phyloP scores from a whole-genome alignment of 73 alveolate species.

The Tetrahymena malaccensis region DNA sequence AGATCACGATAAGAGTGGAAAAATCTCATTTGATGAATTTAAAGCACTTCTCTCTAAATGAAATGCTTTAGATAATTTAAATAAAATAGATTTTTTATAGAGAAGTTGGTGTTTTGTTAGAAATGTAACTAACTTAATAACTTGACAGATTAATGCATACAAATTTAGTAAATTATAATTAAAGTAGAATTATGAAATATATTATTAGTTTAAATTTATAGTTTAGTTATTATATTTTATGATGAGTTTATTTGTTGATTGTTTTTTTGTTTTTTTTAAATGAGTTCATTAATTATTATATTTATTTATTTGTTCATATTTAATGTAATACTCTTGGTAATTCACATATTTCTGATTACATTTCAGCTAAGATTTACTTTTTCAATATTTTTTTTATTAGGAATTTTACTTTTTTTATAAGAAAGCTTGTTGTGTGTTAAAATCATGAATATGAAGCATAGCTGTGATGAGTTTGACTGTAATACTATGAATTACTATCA shows the following conservation, averaged over 20 bases:
- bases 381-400: too few relatives aligned
- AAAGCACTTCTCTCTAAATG: constrained; percentile 1
- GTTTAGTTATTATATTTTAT: background rate
- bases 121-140: background rate
- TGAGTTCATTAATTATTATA: background rate
- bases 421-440: background rate
- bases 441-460: background rate
- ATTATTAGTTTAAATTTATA: background rate
- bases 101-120: background rate
- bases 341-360: too few relatives aligned
- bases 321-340: too few relatives aligned
- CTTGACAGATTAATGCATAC: background rate
- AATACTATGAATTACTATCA: background rate
- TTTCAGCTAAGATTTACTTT: too few relatives aligned
- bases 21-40: constrained; percentile 76
- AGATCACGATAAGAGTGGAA: constrained; percentile 82
- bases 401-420: too few relatives aligned
- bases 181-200: background rate
- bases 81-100: too few relatives aligned
- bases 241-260: too few relatives aligned
- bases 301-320: too few relatives aligned
- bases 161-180: too few relatives aligned
- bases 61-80: background rate
- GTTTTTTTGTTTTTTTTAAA: too few relatives aligned
- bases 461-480: background rate